These are phyloP conservation scores for Zoysia pacifica DNA, from an alignment of 176 grass and related monocot genomes.

Conservation along the genomic window DNA sequence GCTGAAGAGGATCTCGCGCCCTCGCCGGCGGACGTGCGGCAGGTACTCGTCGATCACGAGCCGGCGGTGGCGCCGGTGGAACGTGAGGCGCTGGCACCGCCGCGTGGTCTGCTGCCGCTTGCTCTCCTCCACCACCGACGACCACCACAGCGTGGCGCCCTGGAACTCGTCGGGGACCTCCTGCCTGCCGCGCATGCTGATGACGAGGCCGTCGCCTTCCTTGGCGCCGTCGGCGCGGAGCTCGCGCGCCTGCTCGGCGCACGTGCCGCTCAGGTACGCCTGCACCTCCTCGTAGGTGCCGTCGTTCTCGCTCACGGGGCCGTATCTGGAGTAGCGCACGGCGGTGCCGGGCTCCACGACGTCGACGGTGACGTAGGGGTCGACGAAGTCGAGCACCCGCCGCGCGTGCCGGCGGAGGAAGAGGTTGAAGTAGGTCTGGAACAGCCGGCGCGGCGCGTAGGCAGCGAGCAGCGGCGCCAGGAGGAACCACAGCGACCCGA, in stretches of 20 bases:
- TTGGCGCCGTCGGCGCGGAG: constrained; percentile 25
- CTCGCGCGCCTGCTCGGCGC: neutral
- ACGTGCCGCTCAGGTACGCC: constrained; percentile 37
- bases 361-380: constrained; percentile 25
- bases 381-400: neutral
- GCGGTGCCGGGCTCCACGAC: neutral
- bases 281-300: constrained; percentile 25
- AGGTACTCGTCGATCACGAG: constrained; percentile 50
- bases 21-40: constrained; percentile 31
- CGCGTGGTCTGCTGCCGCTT: neutral
- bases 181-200: constrained; percentile 48
- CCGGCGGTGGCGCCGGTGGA: constrained; percentile 47
- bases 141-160: constrained; percentile 43
- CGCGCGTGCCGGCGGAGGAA: neutral
- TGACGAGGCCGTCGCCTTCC: constrained; percentile 23
- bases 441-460: constrained; percentile 7
- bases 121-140: neutral
- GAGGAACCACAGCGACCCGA: neutral
- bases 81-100: constrained; percentile 11
- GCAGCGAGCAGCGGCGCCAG: constrained; percentile 23
- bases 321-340: neutral
- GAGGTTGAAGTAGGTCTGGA: constrained; percentile 31
- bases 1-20: constrained; percentile 25
- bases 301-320: neutral
- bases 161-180: constrained; percentile 51